A percentile compares a stretch with the other conserved stretches of the same genome.
Conservation (phyloP, 2,329 filamentous ascomycete genomes). For the Pseudogymnoascus sp. region DNA sequence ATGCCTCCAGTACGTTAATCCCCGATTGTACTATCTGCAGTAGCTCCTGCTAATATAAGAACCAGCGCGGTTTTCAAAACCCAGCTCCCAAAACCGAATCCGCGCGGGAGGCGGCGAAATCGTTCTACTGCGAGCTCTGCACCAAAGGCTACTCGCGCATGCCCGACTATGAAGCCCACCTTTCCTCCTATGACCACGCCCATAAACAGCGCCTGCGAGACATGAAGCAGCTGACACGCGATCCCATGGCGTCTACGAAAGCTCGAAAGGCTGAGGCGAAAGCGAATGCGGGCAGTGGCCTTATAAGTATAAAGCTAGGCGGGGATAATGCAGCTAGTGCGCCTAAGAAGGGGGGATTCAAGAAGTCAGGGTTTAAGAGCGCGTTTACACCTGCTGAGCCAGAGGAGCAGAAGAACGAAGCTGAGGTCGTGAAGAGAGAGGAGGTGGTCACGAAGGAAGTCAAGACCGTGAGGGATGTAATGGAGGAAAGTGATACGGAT, state of each 20-base stretch:
- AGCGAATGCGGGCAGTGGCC: conserved; percentile 48
- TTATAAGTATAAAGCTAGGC: conserved; percentile 59
- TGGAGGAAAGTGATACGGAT: conserved; percentile 52
- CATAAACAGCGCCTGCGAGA: conserved; percentile 86
- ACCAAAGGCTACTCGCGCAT: conserved; percentile 90
- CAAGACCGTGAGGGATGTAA: conserved; percentile 18
- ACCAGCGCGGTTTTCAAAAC: conserved; percentile 34
- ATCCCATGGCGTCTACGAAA: conserved; percentile 55
- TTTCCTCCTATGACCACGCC: conserved; percentile 88
- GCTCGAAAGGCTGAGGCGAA: conserved; percentile 63
- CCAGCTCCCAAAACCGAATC: conserved; percentile 44
- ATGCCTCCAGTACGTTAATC: background rate
- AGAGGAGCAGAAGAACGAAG: conserved; percentile 31
- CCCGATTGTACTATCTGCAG: background rate
- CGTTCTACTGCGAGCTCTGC: conserved; percentile 81
- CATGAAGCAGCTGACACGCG: conserved; percentile 75
- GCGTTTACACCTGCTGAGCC: conserved; percentile 52
- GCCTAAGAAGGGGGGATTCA: conserved; percentile 64
- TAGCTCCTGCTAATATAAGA: background rate
- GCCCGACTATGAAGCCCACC: conserved; percentile 93
- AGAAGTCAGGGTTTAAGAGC: conserved; percentile 76
- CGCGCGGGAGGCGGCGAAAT: conserved; percentile 67
- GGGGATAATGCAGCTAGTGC: conserved; percentile 33
- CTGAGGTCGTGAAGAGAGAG: conserved; percentile 20
- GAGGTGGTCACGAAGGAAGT: conserved; percentile 25